Conservation (phyloP, 257 asterid species). For the Eustoma russellianum region DNA sequence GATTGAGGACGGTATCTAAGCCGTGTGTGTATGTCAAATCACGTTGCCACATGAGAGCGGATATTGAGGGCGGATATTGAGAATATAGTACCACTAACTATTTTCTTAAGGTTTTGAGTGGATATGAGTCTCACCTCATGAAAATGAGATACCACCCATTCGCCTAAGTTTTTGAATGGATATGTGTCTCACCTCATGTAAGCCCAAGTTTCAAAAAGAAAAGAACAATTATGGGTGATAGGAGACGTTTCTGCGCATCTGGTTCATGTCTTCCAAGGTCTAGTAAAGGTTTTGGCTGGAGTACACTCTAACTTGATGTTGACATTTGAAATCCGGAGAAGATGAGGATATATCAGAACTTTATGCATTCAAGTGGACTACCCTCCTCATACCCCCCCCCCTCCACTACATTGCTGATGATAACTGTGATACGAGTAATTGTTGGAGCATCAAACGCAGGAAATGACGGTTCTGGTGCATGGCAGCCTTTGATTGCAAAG, state of each 20-base stretch:
- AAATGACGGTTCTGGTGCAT: slow-evolving; percentile 22
- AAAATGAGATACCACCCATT: too few species aligned
- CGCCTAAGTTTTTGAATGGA: too few species aligned
- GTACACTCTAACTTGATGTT: slow-evolving; percentile 24
- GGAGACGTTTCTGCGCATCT: slow-evolving; percentile 33
- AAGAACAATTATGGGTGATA: slow-evolving; percentile 37
- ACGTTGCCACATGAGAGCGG: too few species aligned
- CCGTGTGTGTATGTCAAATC: too few species aligned
- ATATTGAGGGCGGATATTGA: too few species aligned
- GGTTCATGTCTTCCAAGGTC: slow-evolving; percentile 26
- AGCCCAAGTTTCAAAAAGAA: too few species aligned
- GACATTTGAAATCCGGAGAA: slow-evolving; percentile 19
- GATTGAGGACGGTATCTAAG: too few species aligned
- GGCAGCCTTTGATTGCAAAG: slow-evolving; percentile 27
- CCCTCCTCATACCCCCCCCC: slow-evolving; percentile 28
- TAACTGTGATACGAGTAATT: slow-evolving; percentile 24
- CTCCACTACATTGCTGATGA: slow-evolving; percentile 21
- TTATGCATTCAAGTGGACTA: slow-evolving; percentile 23
- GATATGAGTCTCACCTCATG: too few species aligned
- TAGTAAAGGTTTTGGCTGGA: slow-evolving; percentile 24
- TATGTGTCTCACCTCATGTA: too few species aligned
- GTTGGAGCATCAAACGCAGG: slow-evolving; percentile 23
- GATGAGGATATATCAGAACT: too few species aligned
- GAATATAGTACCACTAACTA: too few species aligned
- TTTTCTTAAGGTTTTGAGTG: too few species aligned